Conservation (phyloP, 257 asterid species). For the Solanum piurae region DNA sequence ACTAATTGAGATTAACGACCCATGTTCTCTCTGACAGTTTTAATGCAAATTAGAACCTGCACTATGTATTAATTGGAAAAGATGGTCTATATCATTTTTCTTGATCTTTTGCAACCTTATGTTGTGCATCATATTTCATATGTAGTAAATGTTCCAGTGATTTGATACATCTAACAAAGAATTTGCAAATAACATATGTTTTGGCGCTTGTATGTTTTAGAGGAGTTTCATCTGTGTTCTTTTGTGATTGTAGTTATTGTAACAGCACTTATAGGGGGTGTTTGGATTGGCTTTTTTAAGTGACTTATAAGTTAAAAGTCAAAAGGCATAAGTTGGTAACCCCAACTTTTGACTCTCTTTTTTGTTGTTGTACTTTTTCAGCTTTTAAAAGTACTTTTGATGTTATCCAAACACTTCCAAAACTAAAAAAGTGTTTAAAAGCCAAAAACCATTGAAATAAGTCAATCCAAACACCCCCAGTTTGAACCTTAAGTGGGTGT, state of each 20-base stretch:
- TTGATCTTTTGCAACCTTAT: not conserved
- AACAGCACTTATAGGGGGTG: not conserved
- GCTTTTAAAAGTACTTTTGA: not conserved
- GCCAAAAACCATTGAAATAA: not conserved
- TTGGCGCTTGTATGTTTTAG: not conserved
- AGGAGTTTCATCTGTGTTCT: not conserved
- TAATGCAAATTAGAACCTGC: not conserved
- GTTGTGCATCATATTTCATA: not conserved
- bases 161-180: not conserved
- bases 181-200: not conserved
- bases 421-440: not conserved
- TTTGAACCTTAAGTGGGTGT: not conserved
- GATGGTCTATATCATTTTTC: not conserved
- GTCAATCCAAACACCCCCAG: not conserved
- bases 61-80: not conserved
- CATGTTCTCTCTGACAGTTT: not conserved
- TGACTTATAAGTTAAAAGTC: not conserved
- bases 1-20: not conserved
- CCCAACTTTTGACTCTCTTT: not conserved
- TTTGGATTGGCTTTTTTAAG: not conserved
- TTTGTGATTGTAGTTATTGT: not conserved
- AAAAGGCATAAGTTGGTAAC: not conserved
- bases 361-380: too few species aligned
- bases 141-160: not conserved
- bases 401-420: not conserved